Base-by-base conservation (phyloP, 495 filamentous ascomycete species). In the Tuber borchii region DNA sequence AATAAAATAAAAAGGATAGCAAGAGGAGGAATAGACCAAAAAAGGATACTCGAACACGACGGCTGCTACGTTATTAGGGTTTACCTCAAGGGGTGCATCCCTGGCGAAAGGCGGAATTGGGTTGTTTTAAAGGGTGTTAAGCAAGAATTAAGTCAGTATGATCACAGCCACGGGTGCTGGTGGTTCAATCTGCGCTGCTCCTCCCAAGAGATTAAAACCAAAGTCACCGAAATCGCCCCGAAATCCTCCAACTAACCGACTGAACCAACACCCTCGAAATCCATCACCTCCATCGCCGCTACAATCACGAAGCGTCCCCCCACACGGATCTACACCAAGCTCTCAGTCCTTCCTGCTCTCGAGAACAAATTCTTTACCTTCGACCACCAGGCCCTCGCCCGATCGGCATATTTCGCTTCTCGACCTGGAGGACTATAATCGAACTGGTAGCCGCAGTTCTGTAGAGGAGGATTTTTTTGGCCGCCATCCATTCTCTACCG, bases 111-210 rank as follows among this genome's bases (percentile, higher is more conserved):
- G 75, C 73, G 61, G 73, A 75, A 79, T 79, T 79, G 73, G 46
- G 77, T 71, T 73, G 69, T 75, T 75, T 75, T 40, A 73, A 71
- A 65, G 78, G 78, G 78, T 73, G 71, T 31, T 69, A 73, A 75
- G 45, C 73, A 75, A 71, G 74, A 72, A 43, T 73, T 46, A 51
- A 51, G 75, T 72, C 73, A 78, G 75, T 72, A 82, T 82, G 80
- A 79, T 82, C 77, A 82, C 80, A 68, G 80, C 80, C 61, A 39
- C 79, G 46, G 81, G 81, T 74, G 81, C 81, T 42, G 77, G 80
- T 71, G 81, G 80, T 31, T 80, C 81, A 44, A 78, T 82, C 72
- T 78, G 76, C 73, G 77, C 77, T 37, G 80, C 80, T 73, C 79
- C 81, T 74, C 73, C 81, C 70, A 78, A 78, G 65, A 78, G 76